Evolutionary conservation across 345 rosid species (phyloP).

Genomic region (Syzygium grande): DNA sequence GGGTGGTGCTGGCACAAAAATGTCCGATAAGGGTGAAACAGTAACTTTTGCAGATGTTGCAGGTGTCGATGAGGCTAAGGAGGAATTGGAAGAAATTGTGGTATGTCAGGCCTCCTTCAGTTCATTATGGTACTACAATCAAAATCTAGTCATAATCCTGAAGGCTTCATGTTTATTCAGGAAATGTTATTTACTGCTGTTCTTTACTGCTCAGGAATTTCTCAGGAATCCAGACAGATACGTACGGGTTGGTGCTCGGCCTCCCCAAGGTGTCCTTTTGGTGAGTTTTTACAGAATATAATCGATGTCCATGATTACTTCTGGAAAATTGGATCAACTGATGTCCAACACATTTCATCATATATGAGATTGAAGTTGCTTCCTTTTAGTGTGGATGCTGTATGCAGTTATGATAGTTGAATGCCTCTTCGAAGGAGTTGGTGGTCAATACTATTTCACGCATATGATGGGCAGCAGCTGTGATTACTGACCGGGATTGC

Average conservation of each 20-base stretch:
- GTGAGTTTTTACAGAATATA: slow-evolving; percentile 30
- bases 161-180: slow-evolving; percentile 8
- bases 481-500: not conserved
- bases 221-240: slow-evolving; percentile 90
- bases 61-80: slow-evolving; percentile 97
- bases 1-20: slow-evolving; percentile 52
- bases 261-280: slow-evolving; percentile 95
- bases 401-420: not conserved
- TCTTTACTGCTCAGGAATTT: slow-evolving; percentile 59
- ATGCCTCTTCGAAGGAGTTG: not conserved
- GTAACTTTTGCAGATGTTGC: slow-evolving; percentile 96
- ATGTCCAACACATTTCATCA: not conserved
- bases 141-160: not conserved
- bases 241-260: slow-evolving; percentile 84
- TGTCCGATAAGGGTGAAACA: slow-evolving; percentile 59
- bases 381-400: not conserved
- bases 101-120: slow-evolving; percentile 27
- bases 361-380: not conserved
- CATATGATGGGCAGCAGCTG: not conserved
- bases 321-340: not conserved
- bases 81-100: slow-evolving; percentile 97
- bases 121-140: not conserved
- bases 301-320: not conserved
- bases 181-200: slow-evolving; percentile 10
- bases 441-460: not conserved